Evolutionary conservation across 306 rosid genomes (phyloP).

Genomic region (Leucaena leucocephala): DNA sequence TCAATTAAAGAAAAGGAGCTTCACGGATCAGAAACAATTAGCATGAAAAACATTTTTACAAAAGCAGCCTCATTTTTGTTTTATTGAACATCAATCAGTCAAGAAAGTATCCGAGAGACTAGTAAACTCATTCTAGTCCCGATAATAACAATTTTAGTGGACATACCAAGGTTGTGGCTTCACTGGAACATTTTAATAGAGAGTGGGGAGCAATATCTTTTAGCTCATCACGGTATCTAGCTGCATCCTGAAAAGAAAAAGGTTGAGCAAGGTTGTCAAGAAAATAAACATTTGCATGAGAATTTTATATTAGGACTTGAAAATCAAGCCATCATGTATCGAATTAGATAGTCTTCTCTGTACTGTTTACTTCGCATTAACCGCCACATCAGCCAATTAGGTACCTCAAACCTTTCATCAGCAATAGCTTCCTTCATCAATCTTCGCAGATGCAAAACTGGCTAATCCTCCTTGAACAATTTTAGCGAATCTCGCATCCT

Average conservation of each 20-base stretch:
- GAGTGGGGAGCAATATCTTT: constrained; percentile 70
- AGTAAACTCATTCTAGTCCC: background rate
- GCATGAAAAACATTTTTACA: background rate
- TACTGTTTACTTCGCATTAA: background rate
- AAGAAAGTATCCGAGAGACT: background rate
- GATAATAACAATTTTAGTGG: background rate
- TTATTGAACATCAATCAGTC: background rate
- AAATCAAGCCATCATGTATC: background rate
- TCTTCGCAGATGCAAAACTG: constrained; percentile 66
- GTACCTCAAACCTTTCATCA: constrained; percentile 73
- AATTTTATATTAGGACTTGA: background rate
- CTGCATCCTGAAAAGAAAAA: constrained; percentile 78
- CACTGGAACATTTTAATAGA: constrained; percentile 80
- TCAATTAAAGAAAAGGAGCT: constrained; percentile 17
- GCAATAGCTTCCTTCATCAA: constrained; percentile 72
- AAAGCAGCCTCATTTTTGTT: background rate
- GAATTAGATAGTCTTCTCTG: background rate
- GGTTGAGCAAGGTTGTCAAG: background rate
- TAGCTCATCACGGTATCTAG: constrained; percentile 68
- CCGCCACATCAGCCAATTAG: background rate
- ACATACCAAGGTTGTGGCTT: constrained; percentile 78
- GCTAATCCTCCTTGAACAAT: constrained; percentile 67
- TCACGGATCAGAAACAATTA: background rate
- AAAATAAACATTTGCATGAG: background rate
- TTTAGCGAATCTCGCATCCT: constrained; percentile 77